Conservation (phyloP, 2,329 filamentous ascomycete species). For the Cytospora piceae region DNA sequence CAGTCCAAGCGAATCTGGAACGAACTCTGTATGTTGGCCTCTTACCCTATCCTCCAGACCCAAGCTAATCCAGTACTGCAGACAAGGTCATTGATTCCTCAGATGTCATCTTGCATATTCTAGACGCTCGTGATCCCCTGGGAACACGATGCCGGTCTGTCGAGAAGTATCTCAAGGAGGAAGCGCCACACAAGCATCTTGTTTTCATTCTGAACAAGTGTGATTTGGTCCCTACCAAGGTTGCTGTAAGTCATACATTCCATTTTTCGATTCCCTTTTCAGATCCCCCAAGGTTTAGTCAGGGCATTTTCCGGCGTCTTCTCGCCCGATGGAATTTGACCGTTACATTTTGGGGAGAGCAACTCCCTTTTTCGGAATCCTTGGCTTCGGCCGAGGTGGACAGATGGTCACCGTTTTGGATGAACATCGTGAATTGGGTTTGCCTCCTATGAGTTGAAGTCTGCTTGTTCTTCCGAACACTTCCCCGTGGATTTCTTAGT, state of each 20-base stretch:
- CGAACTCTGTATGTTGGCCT: slow-evolving; percentile 64
- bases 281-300: slow-evolving; percentile 70
- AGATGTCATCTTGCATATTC: slow-evolving; percentile 93
- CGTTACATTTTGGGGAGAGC: slow-evolving; percentile 99
- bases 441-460: slow-evolving; percentile 98
- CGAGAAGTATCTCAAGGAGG: slow-evolving; percentile 90
- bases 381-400: slow-evolving; percentile 64
- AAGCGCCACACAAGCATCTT: slow-evolving; percentile 95
- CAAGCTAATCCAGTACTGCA: slow-evolving; percentile 39
- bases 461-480: slow-evolving; percentile 65
- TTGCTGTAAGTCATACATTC: slow-evolving; percentile 79
- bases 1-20: slow-evolving; percentile 98
- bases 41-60: neutral
- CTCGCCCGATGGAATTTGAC: slow-evolving; percentile 76
- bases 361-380: slow-evolving; percentile 71
- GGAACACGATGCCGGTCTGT: slow-evolving; percentile 89
- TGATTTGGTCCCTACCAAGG: slow-evolving; percentile 87
- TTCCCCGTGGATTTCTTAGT: slow-evolving; percentile 90
- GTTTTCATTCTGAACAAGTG: slow-evolving; percentile 90
- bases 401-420: slow-evolving; percentile 90
- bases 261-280: slow-evolving; percentile 30
- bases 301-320: slow-evolving; percentile 75
- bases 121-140: slow-evolving; percentile 86
- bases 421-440: slow-evolving; percentile 71
- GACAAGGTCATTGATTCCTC: slow-evolving; percentile 93